phyloP scores from a whole-genome alignment of 2,329 filamentous ascomycete genomes.

The Fusarium hostae region DNA sequence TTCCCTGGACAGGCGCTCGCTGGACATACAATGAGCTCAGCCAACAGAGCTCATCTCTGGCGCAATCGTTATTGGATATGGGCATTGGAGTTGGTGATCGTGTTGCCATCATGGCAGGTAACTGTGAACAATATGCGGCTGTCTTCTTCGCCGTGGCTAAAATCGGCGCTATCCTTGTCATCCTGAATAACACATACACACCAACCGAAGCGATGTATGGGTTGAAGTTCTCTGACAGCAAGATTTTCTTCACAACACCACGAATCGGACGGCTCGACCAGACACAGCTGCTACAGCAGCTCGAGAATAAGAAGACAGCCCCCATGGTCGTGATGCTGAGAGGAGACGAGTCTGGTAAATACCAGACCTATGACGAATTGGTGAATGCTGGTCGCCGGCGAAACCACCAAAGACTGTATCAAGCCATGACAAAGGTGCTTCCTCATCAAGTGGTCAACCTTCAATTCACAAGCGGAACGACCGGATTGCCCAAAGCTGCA shows the following conservation, averaged over 20 bases:
- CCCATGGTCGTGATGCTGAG: conserved; percentile 70
- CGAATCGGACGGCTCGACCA: conserved; percentile 75
- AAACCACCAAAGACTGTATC: conserved; percentile 61
- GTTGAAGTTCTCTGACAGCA: conserved; percentile 76
- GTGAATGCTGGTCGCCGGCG: conserved; percentile 62
- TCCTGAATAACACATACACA: conserved; percentile 86
- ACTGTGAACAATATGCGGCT: conserved; percentile 84
- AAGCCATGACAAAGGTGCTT: conserved; percentile 65
- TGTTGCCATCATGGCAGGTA: conserved; percentile 79
- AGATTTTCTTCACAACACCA: conserved; percentile 77
- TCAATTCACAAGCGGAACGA: conserved; percentile 81
- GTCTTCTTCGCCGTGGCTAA: conserved; percentile 78
- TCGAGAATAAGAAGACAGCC: conserved; percentile 58
- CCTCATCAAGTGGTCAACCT: conserved; percentile 77
- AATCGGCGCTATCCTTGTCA: conserved; percentile 76
- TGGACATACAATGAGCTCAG: conserved; percentile 77
- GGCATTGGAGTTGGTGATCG: conserved; percentile 76
- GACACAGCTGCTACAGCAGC: conserved; percentile 64
- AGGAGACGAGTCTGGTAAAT: conserved; percentile 60
- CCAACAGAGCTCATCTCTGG: conserved; percentile 69
- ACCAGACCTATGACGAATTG: conserved; percentile 69
- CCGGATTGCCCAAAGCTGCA: conserved; percentile 77
- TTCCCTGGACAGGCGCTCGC: conserved; percentile 79
- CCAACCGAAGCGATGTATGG: conserved; percentile 77
- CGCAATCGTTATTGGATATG: conserved; percentile 73